phyloP scores from a whole-genome alignment of 495 filamentous ascomycete genomes.

The Chaetomium cochliodes region DNA sequence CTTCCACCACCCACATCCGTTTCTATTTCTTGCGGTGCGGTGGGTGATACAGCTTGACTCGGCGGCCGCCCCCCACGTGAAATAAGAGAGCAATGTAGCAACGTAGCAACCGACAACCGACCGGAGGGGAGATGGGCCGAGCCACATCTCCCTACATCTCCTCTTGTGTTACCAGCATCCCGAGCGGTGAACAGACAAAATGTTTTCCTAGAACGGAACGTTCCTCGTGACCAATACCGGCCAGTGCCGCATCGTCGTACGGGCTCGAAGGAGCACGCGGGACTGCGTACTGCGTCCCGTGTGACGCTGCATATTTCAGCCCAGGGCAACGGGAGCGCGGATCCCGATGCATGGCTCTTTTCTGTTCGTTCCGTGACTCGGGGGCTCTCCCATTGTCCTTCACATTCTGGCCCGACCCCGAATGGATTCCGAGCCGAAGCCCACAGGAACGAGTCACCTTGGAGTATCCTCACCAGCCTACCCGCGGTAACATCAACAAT shows the following conservation, averaged over 20 bases:
- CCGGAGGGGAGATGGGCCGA: neutral
- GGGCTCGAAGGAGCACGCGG: neutral
- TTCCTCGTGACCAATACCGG: neutral
- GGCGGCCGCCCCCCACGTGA: slow-evolving; percentile 1
- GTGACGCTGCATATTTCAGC: neutral
- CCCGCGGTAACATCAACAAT: neutral
- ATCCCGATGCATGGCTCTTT: neutral
- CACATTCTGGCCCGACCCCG: neutral
- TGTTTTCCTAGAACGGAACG: neutral
- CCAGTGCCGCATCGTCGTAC: neutral
- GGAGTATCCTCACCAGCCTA: neutral
- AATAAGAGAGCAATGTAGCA: neutral
- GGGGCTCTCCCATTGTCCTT: neutral
- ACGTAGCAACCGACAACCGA: neutral
- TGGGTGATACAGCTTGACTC: neutral
- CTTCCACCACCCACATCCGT: neutral
- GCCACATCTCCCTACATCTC: neutral
- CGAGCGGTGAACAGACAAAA: neutral
- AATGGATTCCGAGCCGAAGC: too few species aligned
- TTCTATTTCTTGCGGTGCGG: neutral
- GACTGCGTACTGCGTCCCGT: neutral
- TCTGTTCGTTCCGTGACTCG: neutral
- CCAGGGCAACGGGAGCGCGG: neutral
- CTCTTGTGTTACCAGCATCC: neutral
- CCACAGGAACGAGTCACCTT: neutral